Base-by-base conservation (phyloP, 768 basidiomycete species). In the Leccinum uliginosum region DNA sequence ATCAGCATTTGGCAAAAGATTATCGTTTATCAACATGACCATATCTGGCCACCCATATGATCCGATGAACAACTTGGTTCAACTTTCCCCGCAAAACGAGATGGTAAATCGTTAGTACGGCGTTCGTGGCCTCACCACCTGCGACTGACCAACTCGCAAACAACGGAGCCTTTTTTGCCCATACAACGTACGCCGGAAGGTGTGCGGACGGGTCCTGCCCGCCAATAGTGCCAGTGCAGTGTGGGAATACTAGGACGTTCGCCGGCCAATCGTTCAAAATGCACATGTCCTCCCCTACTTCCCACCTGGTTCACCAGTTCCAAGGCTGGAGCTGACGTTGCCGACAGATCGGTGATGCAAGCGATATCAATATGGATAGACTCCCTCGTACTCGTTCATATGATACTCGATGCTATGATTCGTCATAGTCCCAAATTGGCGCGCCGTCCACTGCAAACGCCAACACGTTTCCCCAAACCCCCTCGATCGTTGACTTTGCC, bases 191-290 rank as follows among this genome's bases (percentile, higher is more conserved):
- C 26, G 26, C 26, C 26, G n/a, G 43, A 57, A 93, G 91, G 86
- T 89, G 82, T 61, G 79, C 83, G 12, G 91, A 93, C 63, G 91
- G n/a, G n/a, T n/a, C n/a, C n/a, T n/a, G n/a, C n/a, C n/a, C n/a
- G n/a, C n/a, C n/a, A n/a, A n/a, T n/a, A n/a, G n/a, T n/a, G n/a
- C n/a, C n/a, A n/a, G n/a, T n/a, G n/a, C n/a, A n/a, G n/a, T n/a
- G n/a, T n/a, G n/a, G n/a, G n/a, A n/a, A n/a, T n/a, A 83, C 91
- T 61, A 73, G 86, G 23, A 76, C 78, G 0, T 78, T 91, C 45
- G n/a, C n/a, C n/a, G n/a, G n/a, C n/a, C 83, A 86, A 44, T 63
- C 83, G 24, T 80, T 83, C 48, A 58, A 76, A 27, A 58, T 76
- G 87, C 86, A 54, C 54, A 64, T 51, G 23, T 27, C 21, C 32